Evolutionary conservation across 768 basidiomycete species (phyloP).

Genomic region (Chalciporus sphaerocephalus): DNA sequence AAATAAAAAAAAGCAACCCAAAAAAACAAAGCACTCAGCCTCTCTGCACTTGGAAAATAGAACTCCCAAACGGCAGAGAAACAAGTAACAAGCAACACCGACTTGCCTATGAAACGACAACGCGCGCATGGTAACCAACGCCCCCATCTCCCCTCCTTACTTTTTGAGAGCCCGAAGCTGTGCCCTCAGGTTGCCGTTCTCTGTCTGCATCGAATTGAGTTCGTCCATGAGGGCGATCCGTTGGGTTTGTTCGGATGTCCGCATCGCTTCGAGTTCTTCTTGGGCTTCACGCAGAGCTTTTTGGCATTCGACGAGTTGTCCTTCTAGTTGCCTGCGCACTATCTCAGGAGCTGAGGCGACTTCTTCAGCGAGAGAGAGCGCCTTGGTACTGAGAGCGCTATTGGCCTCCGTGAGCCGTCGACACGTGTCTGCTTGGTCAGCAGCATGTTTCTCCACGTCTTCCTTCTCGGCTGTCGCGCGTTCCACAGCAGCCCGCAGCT

Average conservation of each 20-base stretch:
- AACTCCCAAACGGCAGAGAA: background rate
- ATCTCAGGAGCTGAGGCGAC: conserved; percentile 36
- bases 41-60: background rate
- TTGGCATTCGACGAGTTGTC: conserved; percentile 57
- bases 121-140: background rate
- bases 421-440: conserved; percentile 71
- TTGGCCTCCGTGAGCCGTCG: conserved; percentile 76
- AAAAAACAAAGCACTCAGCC: background rate
- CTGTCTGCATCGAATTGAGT: conserved; percentile 76
- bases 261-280: conserved; percentile 67
- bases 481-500: conserved; percentile 60
- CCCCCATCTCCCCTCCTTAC: conserved; percentile 10
- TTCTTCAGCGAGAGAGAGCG: conserved; percentile 47
- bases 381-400: conserved; percentile 65
- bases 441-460: conserved; percentile 61
- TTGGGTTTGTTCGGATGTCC: conserved; percentile 72
- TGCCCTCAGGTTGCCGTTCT: conserved; percentile 65
- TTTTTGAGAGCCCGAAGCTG: conserved; percentile 61
- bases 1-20: background rate
- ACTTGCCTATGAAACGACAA: background rate
- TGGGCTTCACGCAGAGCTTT: conserved; percentile 59
- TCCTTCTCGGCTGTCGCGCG: conserved; percentile 57
- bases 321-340: conserved; percentile 60
- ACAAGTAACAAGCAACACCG: background rate
- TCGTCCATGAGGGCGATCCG: conserved; percentile 84